A percentile compares a stretch with the other conserved stretches of the same genome.
These are phyloP conservation scores for Eucalyptus curtisii DNA, from an alignment of 345 rosid genomes.

Conservation along the genomic window DNA sequence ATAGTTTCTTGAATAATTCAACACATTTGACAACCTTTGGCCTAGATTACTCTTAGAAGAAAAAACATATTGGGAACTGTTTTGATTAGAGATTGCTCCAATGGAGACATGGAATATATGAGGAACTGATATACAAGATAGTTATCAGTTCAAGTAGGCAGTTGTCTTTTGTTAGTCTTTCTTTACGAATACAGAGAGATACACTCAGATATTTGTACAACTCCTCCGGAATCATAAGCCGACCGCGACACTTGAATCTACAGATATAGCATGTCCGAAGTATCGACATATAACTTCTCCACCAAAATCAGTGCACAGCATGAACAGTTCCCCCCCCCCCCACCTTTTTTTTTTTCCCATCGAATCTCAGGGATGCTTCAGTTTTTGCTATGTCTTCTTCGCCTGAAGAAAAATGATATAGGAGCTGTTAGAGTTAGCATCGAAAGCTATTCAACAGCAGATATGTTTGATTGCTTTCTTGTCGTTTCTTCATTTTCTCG, in stretches of 20 bases:
- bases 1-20: background rate
- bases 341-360: background rate
- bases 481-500: background rate
- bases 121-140: background rate
- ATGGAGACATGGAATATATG: background rate
- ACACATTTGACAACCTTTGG: background rate
- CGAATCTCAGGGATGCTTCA: background rate
- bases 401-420: conserved; percentile 13
- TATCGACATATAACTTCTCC: background rate
- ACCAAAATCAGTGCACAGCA: background rate
- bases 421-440: background rate
- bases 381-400: conserved; percentile 21
- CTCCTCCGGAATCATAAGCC: background rate
- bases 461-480: background rate
- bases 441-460: background rate
- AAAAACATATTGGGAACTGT: background rate
- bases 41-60: background rate
- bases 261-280: background rate
- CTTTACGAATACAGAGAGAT: background rate
- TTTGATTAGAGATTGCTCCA: background rate
- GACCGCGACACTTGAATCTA: background rate
- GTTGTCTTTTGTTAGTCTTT: background rate
- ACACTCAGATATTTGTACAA: background rate
- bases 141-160: background rate
- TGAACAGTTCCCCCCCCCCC: background rate